These are phyloP conservation scores for Desmodesmus armatus DNA, from an alignment of 139 green algal genomes.

Conservation along the genomic window DNA sequence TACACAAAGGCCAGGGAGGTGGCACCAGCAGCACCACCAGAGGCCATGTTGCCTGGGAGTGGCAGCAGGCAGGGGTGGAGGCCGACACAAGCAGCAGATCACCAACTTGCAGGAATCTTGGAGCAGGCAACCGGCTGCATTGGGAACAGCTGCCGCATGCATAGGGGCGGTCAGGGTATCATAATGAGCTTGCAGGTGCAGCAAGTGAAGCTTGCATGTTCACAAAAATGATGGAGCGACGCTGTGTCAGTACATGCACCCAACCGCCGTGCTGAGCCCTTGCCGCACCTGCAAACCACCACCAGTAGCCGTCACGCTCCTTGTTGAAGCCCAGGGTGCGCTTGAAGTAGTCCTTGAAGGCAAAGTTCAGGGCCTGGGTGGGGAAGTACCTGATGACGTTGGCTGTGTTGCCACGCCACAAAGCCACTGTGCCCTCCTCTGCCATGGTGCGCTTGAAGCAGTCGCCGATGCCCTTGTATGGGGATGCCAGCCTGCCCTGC, in stretches of 20 bases:
- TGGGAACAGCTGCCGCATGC: not conserved
- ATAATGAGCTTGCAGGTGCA: not conserved
- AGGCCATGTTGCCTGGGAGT: slow-evolving; percentile 92
- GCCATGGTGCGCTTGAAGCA: slow-evolving; percentile 92
- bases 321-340: slow-evolving; percentile 95
- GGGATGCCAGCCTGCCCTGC: slow-evolving; percentile 63
- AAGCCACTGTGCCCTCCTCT: slow-evolving; percentile 93
- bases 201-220: not conserved
- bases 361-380: slow-evolving; percentile 98
- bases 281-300: slow-evolving; percentile 88
- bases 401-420: slow-evolving; percentile 98
- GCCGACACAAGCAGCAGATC: not conserved
- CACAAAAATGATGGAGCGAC: not conserved
- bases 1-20: slow-evolving; percentile 98
- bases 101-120: too few relatives aligned
- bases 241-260: too few relatives aligned
- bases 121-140: too few relatives aligned
- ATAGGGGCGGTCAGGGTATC: not conserved
- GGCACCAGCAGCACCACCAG: slow-evolving; percentile 92
- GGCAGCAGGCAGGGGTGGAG: not conserved
- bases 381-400: slow-evolving; percentile 88
- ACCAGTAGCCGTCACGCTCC: slow-evolving; percentile 93
- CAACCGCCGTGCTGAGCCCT: too few relatives aligned
- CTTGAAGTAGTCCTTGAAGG: slow-evolving; percentile 99
- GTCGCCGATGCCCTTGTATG: slow-evolving; percentile 94